Conservation (phyloP, 208 protist genomes). For the Naegleria lovaniensis region DNA sequence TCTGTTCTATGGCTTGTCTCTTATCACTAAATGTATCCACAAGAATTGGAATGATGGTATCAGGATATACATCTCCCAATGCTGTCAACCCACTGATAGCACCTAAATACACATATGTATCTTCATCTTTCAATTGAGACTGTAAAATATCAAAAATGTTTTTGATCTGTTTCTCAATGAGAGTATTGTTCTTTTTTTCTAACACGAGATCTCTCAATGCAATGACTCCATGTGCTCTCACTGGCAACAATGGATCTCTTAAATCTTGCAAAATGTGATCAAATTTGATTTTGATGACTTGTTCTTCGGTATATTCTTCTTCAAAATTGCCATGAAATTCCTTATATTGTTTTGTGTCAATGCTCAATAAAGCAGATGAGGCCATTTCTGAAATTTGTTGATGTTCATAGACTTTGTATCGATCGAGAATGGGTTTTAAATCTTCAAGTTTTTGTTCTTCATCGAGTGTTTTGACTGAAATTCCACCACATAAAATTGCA, state of each 20-base stretch:
- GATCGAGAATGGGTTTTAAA: neutral
- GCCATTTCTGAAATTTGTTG: slow-evolving; percentile 21
- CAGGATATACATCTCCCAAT: slow-evolving; percentile 16
- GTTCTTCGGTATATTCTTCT: neutral
- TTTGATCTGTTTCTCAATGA: neutral
- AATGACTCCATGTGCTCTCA: slow-evolving; percentile 17
- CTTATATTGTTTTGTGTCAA: neutral
- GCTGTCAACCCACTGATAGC: neutral
- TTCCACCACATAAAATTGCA: slow-evolving; percentile 2
- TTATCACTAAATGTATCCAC: neutral
- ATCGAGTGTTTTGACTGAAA: neutral
- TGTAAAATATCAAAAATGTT: slow-evolving; percentile 9
- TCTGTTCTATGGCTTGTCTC: neutral
- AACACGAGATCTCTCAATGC: neutral
- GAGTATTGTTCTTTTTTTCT: neutral
- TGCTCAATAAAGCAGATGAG: neutral
- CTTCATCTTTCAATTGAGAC: slow-evolving; percentile 15
- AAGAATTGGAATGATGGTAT: slow-evolving; percentile 3
- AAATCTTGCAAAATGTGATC: neutral
- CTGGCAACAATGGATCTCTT: slow-evolving; percentile 11
- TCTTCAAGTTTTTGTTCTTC: neutral
- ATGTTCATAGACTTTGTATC: neutral
- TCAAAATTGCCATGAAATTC: neutral
- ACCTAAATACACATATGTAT: slow-evolving; percentile 12
- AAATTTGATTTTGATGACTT: neutral